Evolutionary conservation across 2,329 filamentous ascomycete genomes (phyloP), one percentile per base, ranked within the genome.

Genomic region (Aureobasidium musti): DNA sequence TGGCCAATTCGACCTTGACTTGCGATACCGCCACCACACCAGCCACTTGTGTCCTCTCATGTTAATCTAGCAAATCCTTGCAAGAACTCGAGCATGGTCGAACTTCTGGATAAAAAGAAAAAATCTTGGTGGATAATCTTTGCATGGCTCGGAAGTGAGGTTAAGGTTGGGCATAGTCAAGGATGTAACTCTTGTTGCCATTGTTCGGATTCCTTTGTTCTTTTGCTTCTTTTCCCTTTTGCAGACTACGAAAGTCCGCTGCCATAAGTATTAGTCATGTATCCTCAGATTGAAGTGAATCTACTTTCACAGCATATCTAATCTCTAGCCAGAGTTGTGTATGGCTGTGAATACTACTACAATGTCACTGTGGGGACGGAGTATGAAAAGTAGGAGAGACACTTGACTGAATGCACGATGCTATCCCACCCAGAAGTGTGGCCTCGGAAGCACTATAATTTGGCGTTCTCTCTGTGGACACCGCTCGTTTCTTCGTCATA

Each of bases 1-100:
- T 67, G 60, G 67, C 71, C 11, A 73, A 73, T 1, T 63, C 72
- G 52, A 65, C 67, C 1, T 59, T 75, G 56, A 71, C 66, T 50
- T 75, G 74, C 60, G 65, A 73, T 66, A 71, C 72, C 13, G 67
- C 49, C 23, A 35, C 21, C 21, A 19, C 59, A 3, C 57, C 57
- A n/a, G 59, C 59, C 14, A 41, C 23, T 30, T 63, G 59, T n/a
- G 59, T 63, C 7, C 30, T 47, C 8, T 37, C 30, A 7, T 63
- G 21, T n/a, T 47, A 26, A 3, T 19, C 13, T 10, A 19, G 3
- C 1, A 3, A 4, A 10, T 41, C n/a, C 21, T n/a, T 14, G 14
- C 11, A 23, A 41, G n/a, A 13, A 23, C 0, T 7, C 13, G 43
- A 23, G 17, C 3, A 30, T 19, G 6, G n/a, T 23, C 26, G n/a